Conservation (phyloP, 176 grass and related monocot species). For the Oryza punctata region DNA sequence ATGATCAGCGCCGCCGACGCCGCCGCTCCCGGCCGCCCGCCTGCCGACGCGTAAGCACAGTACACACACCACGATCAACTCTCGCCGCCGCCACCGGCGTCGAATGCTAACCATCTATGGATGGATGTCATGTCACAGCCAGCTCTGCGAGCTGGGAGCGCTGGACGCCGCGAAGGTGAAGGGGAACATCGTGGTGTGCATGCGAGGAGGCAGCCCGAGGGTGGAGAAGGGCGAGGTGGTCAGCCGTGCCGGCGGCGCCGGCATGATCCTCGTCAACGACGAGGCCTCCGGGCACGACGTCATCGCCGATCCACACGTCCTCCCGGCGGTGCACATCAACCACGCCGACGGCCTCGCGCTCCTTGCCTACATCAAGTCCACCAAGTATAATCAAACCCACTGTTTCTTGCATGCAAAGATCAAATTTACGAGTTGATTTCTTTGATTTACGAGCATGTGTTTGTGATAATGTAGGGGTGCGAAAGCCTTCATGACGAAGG, state of each 20-base stretch:
- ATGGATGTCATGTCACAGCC: conserved; percentile 40
- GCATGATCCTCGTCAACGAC: conserved; percentile 60
- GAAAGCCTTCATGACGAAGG: conserved; percentile 53
- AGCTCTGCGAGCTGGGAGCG: conserved; percentile 42
- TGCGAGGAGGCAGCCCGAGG: conserved; percentile 34
- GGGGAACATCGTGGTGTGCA: conserved; percentile 69
- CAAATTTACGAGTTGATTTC: not conserved
- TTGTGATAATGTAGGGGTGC: conserved; percentile 21
- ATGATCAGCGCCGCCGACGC: conserved; percentile 54
- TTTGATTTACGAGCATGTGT: not conserved
- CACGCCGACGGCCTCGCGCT: conserved; percentile 51
- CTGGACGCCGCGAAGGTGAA: conserved; percentile 54
- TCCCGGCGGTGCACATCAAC: conserved; percentile 70
- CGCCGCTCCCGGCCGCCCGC: not conserved
- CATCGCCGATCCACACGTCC: conserved; percentile 53
- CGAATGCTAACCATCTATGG: not conserved
- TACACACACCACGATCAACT: not conserved
- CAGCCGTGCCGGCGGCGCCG: conserved; percentile 44
- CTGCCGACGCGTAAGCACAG: conserved; percentile 38
- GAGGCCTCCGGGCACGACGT: conserved; percentile 21
- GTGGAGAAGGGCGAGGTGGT: conserved; percentile 59
- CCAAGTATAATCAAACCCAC: conserved; percentile 36
- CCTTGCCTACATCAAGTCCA: conserved; percentile 44
- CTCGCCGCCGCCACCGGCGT: not conserved
- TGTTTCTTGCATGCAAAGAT: not conserved